Base-by-base conservation (phyloP, 2,329 filamentous ascomycete species). In the Pseudogymnoascus sp. region DNA sequence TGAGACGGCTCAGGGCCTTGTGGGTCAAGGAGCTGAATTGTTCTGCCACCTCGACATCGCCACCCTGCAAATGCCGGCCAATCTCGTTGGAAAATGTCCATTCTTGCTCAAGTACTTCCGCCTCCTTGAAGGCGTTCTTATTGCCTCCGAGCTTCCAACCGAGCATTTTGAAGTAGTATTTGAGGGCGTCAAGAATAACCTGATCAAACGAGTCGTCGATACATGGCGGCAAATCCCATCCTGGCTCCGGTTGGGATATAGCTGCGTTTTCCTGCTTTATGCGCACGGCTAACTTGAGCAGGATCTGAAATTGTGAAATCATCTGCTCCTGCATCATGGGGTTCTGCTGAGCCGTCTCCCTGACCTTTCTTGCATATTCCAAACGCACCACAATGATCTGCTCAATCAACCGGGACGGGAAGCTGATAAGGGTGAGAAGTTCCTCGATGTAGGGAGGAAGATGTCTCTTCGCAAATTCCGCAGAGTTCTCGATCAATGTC, bases 61-160 rank as follows among this genome's bases (percentile, higher is more conserved):
- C 96, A 31, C 91, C 90, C 69, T 96, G 88, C n/a, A 99, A 83
- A 73, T 95, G 89, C 59, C 90, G 86, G 26, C 93, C 95, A 63
- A 99, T 91, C 70, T 93, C 88, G 71, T 97, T 97, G 62, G 90
- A 96, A 72, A 97, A 97, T 64, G 92, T 91, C 95, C 95, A 99
- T 76, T 99, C 95, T 71, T 96, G 92, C 73, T 97, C 96, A 59
- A 99, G 79, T 67, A 99, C 89, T 79, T 99, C 95, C 6, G 95
- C 95, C 75, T 99, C 95, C 73, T 97, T 97, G 83, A 99, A 99
- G 0, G 93, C 97, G 77, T 97, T 99, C 75, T 97, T 97, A 79
- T 97, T 97, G 63, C 92, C 91, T 70, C 90, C 93, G 62, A 99
- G 80, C 75, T 97, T 97, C 91, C 93, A 97, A 73, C 97, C 97